A percentile compares a stretch with the other conserved stretches of the same genome.
Conservation (phyloP, 805 yeast genomes). For the Starmerella floricola region DNA sequence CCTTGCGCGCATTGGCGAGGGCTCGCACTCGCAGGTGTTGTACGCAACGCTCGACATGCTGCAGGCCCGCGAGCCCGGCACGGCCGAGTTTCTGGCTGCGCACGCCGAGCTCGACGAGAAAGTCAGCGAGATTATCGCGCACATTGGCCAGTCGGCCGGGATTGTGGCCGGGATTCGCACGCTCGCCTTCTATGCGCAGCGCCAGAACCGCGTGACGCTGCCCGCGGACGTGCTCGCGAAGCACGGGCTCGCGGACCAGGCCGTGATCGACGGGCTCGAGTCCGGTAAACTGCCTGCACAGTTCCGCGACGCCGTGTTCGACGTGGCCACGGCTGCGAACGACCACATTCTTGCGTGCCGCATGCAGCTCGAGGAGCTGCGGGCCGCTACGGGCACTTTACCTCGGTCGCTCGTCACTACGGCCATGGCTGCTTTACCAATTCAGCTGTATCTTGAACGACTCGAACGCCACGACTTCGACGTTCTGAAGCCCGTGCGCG, state of each 20-base stretch:
- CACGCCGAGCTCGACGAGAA: constrained; percentile 35
- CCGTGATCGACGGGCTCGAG: constrained; percentile 37
- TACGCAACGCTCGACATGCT: constrained; percentile 34
- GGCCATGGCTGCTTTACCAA: constrained; percentile 54
- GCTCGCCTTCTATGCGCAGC: constrained; percentile 42
- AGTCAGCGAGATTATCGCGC: constrained; percentile 56
- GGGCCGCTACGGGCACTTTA: constrained; percentile 31
- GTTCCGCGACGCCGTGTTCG: constrained; percentile 45
- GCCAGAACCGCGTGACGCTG: constrained; percentile 41
- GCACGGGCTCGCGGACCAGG: constrained; percentile 50
- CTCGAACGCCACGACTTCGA: constrained; percentile 58
- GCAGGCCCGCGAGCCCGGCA: constrained; percentile 49
- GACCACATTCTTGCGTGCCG: constrained; percentile 67
- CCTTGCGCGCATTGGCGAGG: constrained; percentile 69
- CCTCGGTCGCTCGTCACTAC: constrained; percentile 55
- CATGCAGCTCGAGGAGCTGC: constrained; percentile 36
- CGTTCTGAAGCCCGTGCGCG: constrained; percentile 36
- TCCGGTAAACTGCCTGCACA: constrained; percentile 20
- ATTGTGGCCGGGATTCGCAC: constrained; percentile 55
- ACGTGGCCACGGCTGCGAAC: constrained; percentile 62
- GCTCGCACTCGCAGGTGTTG: constrained; percentile 59
- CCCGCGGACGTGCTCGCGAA: constrained; percentile 52
- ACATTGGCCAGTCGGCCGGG: constrained; percentile 71
- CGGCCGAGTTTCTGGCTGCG: constrained; percentile 37
- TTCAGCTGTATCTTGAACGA: constrained; percentile 46